Conservation (phyloP, 2,329 filamentous ascomycete species). For the Neonectria magnoliae region DNA sequence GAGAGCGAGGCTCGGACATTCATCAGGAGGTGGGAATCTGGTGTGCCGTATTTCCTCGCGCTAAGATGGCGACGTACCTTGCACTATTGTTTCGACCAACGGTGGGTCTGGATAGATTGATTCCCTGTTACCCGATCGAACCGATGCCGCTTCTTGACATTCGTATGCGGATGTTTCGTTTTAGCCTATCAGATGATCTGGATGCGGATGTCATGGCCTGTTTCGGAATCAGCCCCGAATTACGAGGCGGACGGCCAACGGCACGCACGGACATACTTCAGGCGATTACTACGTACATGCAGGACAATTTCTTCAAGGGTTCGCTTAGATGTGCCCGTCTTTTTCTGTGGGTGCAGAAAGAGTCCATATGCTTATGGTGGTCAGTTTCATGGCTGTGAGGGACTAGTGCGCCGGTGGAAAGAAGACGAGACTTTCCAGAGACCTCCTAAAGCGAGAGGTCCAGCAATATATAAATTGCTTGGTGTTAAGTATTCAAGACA, state of each 20-base stretch:
- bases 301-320: not conserved
- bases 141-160: not conserved
- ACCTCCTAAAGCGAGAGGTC: too few relatives aligned
- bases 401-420: too few relatives aligned
- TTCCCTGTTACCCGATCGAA: not conserved
- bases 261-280: not conserved
- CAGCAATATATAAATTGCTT: too few relatives aligned
- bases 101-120: not conserved
- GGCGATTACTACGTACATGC: not conserved
- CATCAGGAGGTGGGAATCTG: not conserved
- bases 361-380: too few relatives aligned
- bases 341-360: not conserved
- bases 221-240: not conserved
- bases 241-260: not conserved
- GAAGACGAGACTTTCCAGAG: too few relatives aligned
- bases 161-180: not conserved
- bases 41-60: not conserved
- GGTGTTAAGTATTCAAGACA: too few relatives aligned
- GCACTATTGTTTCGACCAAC: not conserved
- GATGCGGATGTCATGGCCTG: not conserved
- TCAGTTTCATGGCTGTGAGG: too few relatives aligned
- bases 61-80: not conserved
- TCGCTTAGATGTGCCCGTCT: not conserved
- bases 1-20: too few relatives aligned
- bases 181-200: not conserved